Base-by-base conservation (phyloP, 2,329 filamentous ascomycete genomes). In the Colletotrichum sp. region DNA sequence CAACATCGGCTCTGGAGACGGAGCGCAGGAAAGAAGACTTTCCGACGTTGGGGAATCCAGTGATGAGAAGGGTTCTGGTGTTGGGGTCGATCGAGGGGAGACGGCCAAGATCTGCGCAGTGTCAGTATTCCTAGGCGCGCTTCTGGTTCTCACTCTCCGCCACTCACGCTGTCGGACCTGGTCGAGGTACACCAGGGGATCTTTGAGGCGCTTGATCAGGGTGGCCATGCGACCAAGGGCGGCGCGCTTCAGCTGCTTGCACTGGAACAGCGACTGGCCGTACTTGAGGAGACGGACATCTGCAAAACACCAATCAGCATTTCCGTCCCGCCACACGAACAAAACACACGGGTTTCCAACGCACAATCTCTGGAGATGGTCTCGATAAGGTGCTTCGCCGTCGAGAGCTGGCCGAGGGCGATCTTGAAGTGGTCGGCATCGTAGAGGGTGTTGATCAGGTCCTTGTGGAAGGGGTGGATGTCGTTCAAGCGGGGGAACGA, bases 371-470 rank as follows among this genome's bases (percentile, higher is more conserved):
- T 92, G 76, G 95, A 94, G 78, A 99, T 97, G 71, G 96, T 98
- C 90, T 99, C 97, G 72, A 99, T 98, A 79, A 99, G 88, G 82
- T 98, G 95, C 88, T 98, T 99, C 68, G 97, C 97, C 6, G 97
- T 99, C 59, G 96, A 98, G 61, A 99, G 89, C 86, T 99, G 97
- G 76, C 97, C 98, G 43, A 99, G 94, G 43, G 98, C 97, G 81
- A 99, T 99, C 81, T 94, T 93, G 89, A 99, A 99, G 85, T 98
- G 96, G 89, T 99, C 96, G 85, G 95, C 95, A 92, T 98, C 96
- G 89, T 99, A 99, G 61, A 99, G 93, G 24, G 97, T 99, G 88
- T 99, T 99, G 88, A 99, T 94, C 82, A 98, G 88, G 87, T 96
- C 93, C 87, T 94, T 75, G 64, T 75, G 96, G 89, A 98, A 98